phyloP scores from a whole-genome alignment of 148 eudicot species.

The Cornus controversa region DNA sequence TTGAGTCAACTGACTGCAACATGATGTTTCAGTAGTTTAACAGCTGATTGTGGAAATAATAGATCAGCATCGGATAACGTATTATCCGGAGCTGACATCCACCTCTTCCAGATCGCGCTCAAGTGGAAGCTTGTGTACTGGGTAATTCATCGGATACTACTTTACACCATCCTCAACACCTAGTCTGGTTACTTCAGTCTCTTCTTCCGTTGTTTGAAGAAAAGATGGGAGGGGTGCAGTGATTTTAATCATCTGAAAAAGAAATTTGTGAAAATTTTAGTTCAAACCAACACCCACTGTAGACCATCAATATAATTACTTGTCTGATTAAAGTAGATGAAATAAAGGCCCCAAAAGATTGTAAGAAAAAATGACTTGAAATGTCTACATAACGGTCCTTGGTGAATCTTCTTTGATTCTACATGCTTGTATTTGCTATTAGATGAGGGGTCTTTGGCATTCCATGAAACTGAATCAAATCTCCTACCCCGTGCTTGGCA shows the following conservation, averaged over 20 bases:
- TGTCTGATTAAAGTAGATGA: neutral
- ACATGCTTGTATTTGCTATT: neutral
- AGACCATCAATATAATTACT: neutral
- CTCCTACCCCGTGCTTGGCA: too few species aligned
- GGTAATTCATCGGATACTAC: neutral
- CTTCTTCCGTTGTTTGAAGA: slow-evolving; percentile 39
- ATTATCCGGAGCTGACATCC: too few species aligned
- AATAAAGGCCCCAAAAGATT: neutral
- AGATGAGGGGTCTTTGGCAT: neutral
- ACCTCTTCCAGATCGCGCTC: too few species aligned
- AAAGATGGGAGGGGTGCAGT: slow-evolving; percentile 62
- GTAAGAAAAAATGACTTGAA: neutral
- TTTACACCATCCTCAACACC: slow-evolving; percentile 4
- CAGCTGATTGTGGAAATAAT: neutral
- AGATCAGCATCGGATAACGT: neutral
- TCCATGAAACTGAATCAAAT: too few species aligned
- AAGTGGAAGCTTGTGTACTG: too few species aligned
- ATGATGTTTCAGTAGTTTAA: neutral
- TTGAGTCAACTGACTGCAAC: neutral
- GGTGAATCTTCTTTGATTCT: neutral
- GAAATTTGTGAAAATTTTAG: neutral
- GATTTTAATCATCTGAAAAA: slow-evolving; percentile 51
- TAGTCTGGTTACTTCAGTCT: slow-evolving; percentile 8
- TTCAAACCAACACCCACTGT: neutral
- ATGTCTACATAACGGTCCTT: too few species aligned